A percentile compares a stretch with the other conserved stretches of the same genome.
Conservation (phyloP, 2,329 filamentous ascomycete species). For the Clarireedia paspali region DNA sequence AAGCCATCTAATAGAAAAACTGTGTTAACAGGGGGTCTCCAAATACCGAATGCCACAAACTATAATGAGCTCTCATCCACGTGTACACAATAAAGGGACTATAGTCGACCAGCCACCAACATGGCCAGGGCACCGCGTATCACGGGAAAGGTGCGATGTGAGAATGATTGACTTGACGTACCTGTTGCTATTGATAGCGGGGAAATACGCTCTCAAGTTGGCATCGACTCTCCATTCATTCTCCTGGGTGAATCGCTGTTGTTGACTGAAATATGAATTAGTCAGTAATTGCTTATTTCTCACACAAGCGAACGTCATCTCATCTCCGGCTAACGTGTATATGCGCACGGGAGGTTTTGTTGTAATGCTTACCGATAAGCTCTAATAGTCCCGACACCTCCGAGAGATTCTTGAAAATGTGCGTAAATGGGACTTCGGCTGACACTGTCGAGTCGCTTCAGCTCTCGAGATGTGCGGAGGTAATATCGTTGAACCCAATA, state of each 20-base stretch:
- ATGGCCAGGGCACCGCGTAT: neutral
- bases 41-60: neutral
- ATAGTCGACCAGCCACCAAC: neutral
- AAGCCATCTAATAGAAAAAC: constrained; percentile 62
- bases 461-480: constrained; percentile 86
- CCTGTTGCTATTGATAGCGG: constrained; percentile 72
- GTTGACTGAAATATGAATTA: constrained; percentile 41
- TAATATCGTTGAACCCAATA: constrained; percentile 96
- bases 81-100: neutral
- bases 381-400: constrained; percentile 89
- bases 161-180: constrained; percentile 7
- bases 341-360: neutral
- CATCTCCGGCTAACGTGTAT: neutral
- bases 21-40: neutral
- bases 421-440: constrained; percentile 95
- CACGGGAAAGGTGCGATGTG: neutral
- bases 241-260: constrained; percentile 78
- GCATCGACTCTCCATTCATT: constrained; percentile 97
- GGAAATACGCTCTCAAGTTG: constrained; percentile 90
- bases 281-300: neutral
- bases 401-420: constrained; percentile 95
- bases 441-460: constrained; percentile 92
- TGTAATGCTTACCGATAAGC: constrained; percentile 56
- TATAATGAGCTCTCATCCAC: neutral
- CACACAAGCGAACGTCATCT: neutral